Base-by-base conservation (phyloP, 257 asterid species). In the Capsicum chinense region DNA sequence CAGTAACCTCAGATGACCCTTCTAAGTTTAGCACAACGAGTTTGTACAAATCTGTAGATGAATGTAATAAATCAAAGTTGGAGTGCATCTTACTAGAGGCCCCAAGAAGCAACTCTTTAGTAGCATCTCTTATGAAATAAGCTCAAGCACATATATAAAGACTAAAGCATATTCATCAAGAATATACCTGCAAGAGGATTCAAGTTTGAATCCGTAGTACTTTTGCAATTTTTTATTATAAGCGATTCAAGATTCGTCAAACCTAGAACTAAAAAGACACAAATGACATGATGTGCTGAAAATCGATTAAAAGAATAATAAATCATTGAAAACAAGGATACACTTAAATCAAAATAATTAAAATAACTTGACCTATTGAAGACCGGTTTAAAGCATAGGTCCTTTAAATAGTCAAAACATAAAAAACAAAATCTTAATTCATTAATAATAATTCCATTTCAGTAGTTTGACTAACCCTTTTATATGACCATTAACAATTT, bases 121-220 rank as follows among this genome's bases (percentile, higher is more conserved):
- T 21, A 76, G 48, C 9, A 54, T 26, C 48, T 44, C 14, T n/a
- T 26, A 14, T 0, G 33, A 15, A 60, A 50, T 50, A 26, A 13
- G 11, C 81, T 50, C 64, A 6, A 15, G 8, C 7, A 66, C 64
- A 52, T 3, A 10, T 26, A 82, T 12, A 59, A 81, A 63, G 64
- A 8, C 26, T 26, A 63, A 42, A 60, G 35, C 67, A 50, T n/a
- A 37, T 10, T 52, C 78, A 70, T 54, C 56, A 5, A 66, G 33
- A 21, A 54, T 60, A 48, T 60, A 97, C 99, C 99, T 86, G 97
- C 88, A 50, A 97, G 87, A 83, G 92, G 90, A 87, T 89, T 94
- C 95, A 97, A 93, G 88, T 97, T 99, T 54, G 94, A 87, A 89
- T 97, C 98, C 16, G 89, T 86, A 67, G 95, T 92, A 92, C 96